phyloP scores from a whole-genome alignment of 2,329 filamentous ascomycete species.

The Cladosporium oxysporum region DNA sequence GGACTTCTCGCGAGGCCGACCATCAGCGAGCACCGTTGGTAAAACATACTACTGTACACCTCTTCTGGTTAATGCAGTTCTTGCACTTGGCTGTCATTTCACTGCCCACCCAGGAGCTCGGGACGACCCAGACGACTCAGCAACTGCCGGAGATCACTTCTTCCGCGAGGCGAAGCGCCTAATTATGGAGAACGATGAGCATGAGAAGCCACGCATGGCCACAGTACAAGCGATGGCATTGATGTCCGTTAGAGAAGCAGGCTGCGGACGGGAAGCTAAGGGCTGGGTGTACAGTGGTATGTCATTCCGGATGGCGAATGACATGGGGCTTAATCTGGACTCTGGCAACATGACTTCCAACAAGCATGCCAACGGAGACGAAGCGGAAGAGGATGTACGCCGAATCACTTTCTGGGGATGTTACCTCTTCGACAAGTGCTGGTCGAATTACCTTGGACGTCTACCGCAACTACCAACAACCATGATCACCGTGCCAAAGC shows the following conservation, averaged over 20 bases:
- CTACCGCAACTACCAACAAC: constrained; percentile 81
- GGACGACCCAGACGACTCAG: constrained; percentile 69
- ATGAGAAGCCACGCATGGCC: constrained; percentile 82
- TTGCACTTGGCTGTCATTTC: constrained; percentile 91
- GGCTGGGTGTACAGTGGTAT: constrained; percentile 99
- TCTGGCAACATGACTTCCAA: constrained; percentile 63
- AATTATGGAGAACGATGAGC: constrained; percentile 88
- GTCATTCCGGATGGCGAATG: constrained; percentile 96
- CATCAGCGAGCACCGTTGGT: constrained; percentile 49
- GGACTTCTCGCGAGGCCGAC: constrained; percentile 75
- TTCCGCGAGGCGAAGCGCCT: constrained; percentile 90
- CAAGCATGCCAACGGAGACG: constrained; percentile 51
- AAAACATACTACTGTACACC: constrained; percentile 80
- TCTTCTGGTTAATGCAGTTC: constrained; percentile 88
- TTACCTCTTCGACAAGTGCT: constrained; percentile 98
- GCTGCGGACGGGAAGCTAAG: constrained; percentile 89
- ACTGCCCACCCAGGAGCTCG: constrained; percentile 74
- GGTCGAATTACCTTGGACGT: constrained; percentile 94
- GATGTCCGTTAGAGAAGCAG: constrained; percentile 95
- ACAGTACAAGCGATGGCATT: constrained; percentile 91
- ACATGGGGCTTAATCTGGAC: constrained; percentile 88
- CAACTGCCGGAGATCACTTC: constrained; percentile 92
- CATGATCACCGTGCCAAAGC: constrained; percentile 81
- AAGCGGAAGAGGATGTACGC: constrained; percentile 84
- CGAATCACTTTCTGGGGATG: constrained; percentile 97